Evolutionary conservation across 2,329 filamentous ascomycete species (phyloP).

Genomic region (Fusarium staphyleae): DNA sequence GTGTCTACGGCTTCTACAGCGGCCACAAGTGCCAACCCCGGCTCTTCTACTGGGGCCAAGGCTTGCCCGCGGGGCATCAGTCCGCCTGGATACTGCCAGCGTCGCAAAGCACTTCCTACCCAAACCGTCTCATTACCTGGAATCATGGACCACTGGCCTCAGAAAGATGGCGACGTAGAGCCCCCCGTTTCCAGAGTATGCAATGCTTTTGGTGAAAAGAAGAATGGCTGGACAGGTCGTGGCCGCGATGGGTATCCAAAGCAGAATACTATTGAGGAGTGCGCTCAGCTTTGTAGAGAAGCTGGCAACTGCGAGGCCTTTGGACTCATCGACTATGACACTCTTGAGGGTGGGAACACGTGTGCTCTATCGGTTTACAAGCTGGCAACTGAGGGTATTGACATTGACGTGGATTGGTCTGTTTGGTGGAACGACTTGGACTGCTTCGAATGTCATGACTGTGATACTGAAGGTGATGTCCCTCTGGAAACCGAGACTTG

Average conservation of each 20-base stretch:
- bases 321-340: neutral
- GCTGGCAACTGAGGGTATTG: neutral
- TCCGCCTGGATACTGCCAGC: neutral
- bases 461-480: neutral
- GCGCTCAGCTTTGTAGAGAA: neutral
- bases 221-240: neutral
- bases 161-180: neutral
- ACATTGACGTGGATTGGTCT: neutral
- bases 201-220: neutral
- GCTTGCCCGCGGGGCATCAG: neutral
- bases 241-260: neutral
- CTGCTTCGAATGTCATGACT: neutral
- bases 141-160: neutral
- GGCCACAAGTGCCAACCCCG: neutral
- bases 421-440: constrained; percentile 1
- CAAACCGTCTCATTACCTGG: neutral
- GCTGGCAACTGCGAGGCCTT: neutral
- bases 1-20: neutral
- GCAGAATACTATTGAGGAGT: constrained; percentile 3
- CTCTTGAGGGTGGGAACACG: neutral
- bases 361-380: neutral
- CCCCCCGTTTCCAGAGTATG: neutral
- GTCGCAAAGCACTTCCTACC: neutral
- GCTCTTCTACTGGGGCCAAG: neutral
- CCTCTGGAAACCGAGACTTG: neutral